Conservation (phyloP, 2,329 filamentous ascomycete species). For the Leptographium procerum region DNA sequence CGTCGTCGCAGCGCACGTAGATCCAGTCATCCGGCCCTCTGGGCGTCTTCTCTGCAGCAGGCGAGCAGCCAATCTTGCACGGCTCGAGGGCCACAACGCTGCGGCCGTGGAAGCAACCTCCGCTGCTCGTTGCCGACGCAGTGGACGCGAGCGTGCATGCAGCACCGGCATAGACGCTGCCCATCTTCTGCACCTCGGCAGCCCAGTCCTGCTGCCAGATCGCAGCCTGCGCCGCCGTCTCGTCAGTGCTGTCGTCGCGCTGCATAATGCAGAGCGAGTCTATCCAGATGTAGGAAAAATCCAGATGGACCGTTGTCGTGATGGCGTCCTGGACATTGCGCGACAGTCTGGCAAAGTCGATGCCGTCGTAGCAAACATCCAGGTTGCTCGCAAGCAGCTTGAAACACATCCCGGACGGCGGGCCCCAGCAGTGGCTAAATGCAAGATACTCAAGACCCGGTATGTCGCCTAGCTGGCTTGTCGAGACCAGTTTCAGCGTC, state of each 20-base stretch:
- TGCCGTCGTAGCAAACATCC: not conserved
- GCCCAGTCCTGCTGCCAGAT: slow-evolving; percentile 5
- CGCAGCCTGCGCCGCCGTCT: not conserved
- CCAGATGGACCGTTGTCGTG: slow-evolving; percentile 4
- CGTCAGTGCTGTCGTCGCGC: not conserved
- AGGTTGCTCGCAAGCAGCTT: not conserved
- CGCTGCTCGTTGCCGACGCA: not conserved
- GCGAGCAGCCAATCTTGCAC: not conserved
- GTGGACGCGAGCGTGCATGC: slow-evolving; percentile 9
- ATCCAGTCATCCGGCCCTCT: no score
- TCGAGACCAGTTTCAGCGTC: not conserved
- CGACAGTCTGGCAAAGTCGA: slow-evolving; percentile 3
- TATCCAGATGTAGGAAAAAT: slow-evolving; percentile 12
- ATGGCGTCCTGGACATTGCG: slow-evolving; percentile 11
- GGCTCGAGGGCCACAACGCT: not conserved
- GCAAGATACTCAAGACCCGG: slow-evolving; percentile 4
- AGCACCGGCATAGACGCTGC: slow-evolving; percentile 8
- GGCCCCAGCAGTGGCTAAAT: slow-evolving; percentile 12
- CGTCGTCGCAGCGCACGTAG: not conserved
- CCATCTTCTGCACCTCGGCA: slow-evolving; percentile 9
- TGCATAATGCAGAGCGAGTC: slow-evolving; percentile 14
- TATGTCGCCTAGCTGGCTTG: not conserved
- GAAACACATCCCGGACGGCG: not conserved
- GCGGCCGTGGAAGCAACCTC: slow-evolving; percentile 5
- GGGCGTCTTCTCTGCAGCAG: not conserved